These are phyloP conservation scores for Nicotiana noctiflora DNA, from an alignment of 257 asterid genomes.

Conservation along the genomic window DNA sequence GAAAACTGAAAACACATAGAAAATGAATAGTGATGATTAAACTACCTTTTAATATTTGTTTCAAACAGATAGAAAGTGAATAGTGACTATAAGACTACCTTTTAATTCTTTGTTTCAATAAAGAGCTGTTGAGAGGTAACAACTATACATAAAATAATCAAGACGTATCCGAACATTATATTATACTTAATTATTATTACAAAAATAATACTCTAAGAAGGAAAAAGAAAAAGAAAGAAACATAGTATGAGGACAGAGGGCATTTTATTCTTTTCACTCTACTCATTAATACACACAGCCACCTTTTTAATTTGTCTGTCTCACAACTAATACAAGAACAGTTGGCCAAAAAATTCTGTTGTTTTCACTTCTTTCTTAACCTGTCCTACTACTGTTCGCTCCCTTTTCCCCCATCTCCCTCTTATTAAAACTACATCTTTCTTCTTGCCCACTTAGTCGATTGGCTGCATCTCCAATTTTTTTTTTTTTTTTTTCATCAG, in stretches of 20 bases:
- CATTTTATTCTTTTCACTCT: slow-evolving; percentile 18
- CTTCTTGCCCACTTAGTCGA: slow-evolving; percentile 12
- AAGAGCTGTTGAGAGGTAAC: too few species aligned
- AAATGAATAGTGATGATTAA: slow-evolving; percentile 8
- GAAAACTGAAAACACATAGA: neutral
- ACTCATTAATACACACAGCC: slow-evolving; percentile 17
- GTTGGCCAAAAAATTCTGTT: slow-evolving; percentile 6
- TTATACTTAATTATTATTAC: too few species aligned
- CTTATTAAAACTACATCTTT: slow-evolving; percentile 10
- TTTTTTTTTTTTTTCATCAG: neutral
- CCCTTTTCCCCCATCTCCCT: neutral
- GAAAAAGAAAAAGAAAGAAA: slow-evolving; percentile 12
- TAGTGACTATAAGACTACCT: slow-evolving; percentile 11
- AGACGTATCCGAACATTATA: too few species aligned
- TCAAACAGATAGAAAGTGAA: neutral
- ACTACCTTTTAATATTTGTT: neutral
- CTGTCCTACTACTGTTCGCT: neutral
- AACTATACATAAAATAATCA: too few species aligned
- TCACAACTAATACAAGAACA: slow-evolving; percentile 21
- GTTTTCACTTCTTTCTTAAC: neutral
- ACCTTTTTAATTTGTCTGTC: slow-evolving; percentile 29
- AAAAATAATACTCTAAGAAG: neutral
- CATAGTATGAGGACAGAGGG: neutral
- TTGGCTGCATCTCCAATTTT: slow-evolving; percentile 5
- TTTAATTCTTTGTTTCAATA: too few species aligned